Evolutionary conservation across 2,329 filamentous ascomycete species (phyloP).

Genomic region (Myriosclerotinia duriaeana): DNA sequence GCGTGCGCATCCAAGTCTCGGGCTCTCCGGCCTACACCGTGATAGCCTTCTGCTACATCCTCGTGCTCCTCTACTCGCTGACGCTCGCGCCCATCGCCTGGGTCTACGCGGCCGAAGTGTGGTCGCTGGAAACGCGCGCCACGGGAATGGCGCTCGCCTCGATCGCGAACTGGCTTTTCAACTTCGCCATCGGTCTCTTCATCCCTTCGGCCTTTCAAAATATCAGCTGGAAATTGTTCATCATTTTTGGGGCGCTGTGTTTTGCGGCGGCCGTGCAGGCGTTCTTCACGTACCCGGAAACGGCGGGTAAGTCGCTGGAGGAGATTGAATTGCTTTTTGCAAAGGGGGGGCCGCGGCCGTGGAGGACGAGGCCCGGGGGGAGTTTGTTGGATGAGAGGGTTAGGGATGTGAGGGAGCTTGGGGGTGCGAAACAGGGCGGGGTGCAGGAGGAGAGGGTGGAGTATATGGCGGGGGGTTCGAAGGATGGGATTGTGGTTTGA

Average conservation of each 20-base stretch:
- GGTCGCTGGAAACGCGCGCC: constrained; percentile 60
- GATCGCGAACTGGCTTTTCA: constrained; percentile 57
- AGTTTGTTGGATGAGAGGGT: constrained; percentile 30
- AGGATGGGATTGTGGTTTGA: neutral
- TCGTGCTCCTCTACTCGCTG: constrained; percentile 63
- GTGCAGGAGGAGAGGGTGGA: constrained; percentile 8
- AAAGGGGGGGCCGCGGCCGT: constrained; percentile 31
- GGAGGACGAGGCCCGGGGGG: constrained; percentile 29
- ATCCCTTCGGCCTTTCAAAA: constrained; percentile 58
- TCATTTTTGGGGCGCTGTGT: constrained; percentile 51
- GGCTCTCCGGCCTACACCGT: constrained; percentile 58
- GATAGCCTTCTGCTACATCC: constrained; percentile 64
- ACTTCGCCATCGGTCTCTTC: constrained; percentile 60
- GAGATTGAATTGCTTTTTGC: constrained; percentile 42
- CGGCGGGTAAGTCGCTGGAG: constrained; percentile 40
- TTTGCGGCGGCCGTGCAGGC: constrained; percentile 43
- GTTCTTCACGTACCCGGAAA: constrained; percentile 41
- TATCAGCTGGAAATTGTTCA: constrained; percentile 55
- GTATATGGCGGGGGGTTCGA: neutral
- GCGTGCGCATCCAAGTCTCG: constrained; percentile 53
- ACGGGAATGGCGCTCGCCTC: constrained; percentile 59
- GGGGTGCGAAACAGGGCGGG: neutral
- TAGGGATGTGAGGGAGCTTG: constrained; percentile 25
- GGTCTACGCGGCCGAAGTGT: constrained; percentile 66
- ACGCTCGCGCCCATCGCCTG: constrained; percentile 63